Conservation (phyloP, 768 basidiomycete species). For the Mycena crocata region DNA sequence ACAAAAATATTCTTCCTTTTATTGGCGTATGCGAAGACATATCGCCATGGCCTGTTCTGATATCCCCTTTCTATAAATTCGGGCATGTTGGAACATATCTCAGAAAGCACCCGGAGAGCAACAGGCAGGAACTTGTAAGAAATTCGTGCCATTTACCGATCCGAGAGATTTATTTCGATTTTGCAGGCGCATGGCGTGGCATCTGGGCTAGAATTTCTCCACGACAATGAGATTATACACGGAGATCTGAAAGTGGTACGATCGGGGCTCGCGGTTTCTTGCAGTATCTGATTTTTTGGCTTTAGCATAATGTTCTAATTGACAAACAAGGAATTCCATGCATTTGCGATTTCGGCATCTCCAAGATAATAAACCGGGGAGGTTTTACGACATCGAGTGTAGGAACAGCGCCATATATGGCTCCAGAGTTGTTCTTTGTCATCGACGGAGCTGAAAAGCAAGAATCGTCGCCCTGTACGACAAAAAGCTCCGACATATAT, state of each 20-base stretch:
- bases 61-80: conserved; percentile 6
- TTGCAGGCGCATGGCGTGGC: conserved; percentile 22
- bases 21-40: conserved; percentile 11
- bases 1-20: conserved; percentile 12
- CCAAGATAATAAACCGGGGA: conserved; percentile 15
- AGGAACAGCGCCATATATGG: conserved; percentile 24
- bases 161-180: no score
- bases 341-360: conserved; percentile 27
- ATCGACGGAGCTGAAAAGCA: neutral
- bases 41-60: conserved; percentile 4
- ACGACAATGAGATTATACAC: conserved; percentile 21
- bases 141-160: no score
- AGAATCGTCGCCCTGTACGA: conserved; percentile 5
- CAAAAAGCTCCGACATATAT: conserved; percentile 20
- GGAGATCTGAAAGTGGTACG: conserved; percentile 27
- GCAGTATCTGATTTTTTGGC: neutral
- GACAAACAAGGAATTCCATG: conserved; percentile 26
- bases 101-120: neutral
- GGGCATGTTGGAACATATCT: conserved; percentile 12
- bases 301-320: conserved; percentile 17
- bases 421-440: conserved; percentile 19
- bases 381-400: conserved; percentile 17
- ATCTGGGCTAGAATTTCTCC: conserved; percentile 23
- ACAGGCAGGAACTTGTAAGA: neutral
- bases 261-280: neutral